Evolutionary conservation across 2,329 filamentous ascomycete genomes (phyloP), one percentile per base, ranked within the genome.

Genomic region (Botrytis deweyae): DNA sequence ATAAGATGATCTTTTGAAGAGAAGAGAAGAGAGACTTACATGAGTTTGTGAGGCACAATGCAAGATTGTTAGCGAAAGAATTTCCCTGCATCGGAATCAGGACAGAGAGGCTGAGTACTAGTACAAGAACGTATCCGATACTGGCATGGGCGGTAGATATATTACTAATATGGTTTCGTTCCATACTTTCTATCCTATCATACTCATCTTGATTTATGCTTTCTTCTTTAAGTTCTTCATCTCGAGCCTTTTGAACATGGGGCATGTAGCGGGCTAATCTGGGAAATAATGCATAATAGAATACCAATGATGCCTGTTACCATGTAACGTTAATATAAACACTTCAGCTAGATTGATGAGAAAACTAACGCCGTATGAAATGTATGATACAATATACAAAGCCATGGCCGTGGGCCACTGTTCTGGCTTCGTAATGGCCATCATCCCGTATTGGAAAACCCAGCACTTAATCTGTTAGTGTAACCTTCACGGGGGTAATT

Each of bases 61-160:
- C 83, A 63, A 84, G 75, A 42, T 84, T 84, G 67, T 84, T 84
- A 0, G 81, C 79, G 72, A 80, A 84, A 25, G 75, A 75, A 62
- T 82, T 81, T 16, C 78, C 79, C 63, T 83, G 79, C 18, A 84
- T 76, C 5, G 83, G 83, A 29, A 84, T 76, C 18, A 84, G 75
- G 10, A 84, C 81, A 70, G 82, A 83, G 33, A 84, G 76, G 62
- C 83, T 83, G 55, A 84, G 78, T 1, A 81, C 80, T 20, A 84
- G 76, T 1, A 82, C 83, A 18, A 83, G 74, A 36, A 84, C 74
- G 72, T 84, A 84, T 42, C 83, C 83, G 38, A 84, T 84, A 70
- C 84, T 84, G 46, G 82, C 83, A 73, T 84, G 83, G 2, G 83
- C 83, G n/a, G 82, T 84, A 4, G 82, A 84, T 12, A 83, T 80